Conservation (phyloP, 805 yeast genomes). For the Sugiyamaella mastotermitis region DNA sequence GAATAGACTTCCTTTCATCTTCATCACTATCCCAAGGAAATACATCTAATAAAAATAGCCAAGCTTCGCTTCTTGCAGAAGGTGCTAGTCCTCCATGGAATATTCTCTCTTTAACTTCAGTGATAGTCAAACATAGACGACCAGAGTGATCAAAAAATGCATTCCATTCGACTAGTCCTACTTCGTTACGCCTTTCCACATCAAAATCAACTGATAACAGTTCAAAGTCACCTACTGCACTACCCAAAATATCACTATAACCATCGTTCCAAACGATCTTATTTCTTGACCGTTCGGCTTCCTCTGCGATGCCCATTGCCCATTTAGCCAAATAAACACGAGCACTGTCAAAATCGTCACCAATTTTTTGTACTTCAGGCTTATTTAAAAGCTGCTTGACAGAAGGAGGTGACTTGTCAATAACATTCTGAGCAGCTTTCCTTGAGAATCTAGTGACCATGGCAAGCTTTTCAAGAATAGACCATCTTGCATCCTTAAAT, state of each 20-base stretch:
- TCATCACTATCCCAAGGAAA: slow-evolving; percentile 82
- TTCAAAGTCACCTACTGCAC: slow-evolving; percentile 37
- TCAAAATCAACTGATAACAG: slow-evolving; percentile 42
- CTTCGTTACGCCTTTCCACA: slow-evolving; percentile 61
- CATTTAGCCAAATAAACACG: slow-evolving; percentile 89
- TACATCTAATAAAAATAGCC: slow-evolving; percentile 80
- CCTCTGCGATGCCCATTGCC: slow-evolving; percentile 92
- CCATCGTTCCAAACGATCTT: slow-evolving; percentile 34
- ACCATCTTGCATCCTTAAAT: slow-evolving; percentile 75
- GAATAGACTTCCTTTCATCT: slow-evolving; percentile 58
- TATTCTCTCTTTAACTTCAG: slow-evolving; percentile 73
- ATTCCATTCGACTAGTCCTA: slow-evolving; percentile 74
- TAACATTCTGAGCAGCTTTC: slow-evolving; percentile 55
- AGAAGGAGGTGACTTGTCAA: slow-evolving; percentile 50
- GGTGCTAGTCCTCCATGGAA: slow-evolving; percentile 84
- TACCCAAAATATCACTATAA: slow-evolving; percentile 24
- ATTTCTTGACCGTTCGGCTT: slow-evolving; percentile 57
- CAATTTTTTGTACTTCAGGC: slow-evolving; percentile 75
- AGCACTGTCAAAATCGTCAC: slow-evolving; percentile 91
- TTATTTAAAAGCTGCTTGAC: slow-evolving; percentile 55
- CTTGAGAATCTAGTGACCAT: slow-evolving; percentile 61
- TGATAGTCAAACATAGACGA: slow-evolving; percentile 59
- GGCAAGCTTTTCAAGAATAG: slow-evolving; percentile 76
- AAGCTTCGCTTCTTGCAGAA: slow-evolving; percentile 62
- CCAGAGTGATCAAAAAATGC: slow-evolving; percentile 79